phyloP scores from a whole-genome alignment of 2,329 filamentous ascomycete species.

The Phialocephala subalpina region DNA sequence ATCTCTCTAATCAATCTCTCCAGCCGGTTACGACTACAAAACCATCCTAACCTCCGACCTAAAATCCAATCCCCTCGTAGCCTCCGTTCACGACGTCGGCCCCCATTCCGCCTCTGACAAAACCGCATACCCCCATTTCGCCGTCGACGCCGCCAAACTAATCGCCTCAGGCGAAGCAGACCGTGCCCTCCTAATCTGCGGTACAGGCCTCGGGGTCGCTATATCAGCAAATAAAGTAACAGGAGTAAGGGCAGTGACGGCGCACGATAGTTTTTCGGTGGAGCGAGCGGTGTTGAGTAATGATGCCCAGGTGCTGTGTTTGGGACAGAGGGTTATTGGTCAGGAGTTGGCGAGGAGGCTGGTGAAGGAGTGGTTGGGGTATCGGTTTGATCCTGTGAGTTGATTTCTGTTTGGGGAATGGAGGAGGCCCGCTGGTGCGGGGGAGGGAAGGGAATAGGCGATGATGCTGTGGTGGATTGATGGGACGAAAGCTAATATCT shows the following conservation, averaged over 20 bases:
- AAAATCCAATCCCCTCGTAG: constrained; percentile 70
- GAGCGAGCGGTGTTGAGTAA: constrained; percentile 84
- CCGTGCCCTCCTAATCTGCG: constrained; percentile 83
- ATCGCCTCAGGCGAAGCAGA: constrained; percentile 72
- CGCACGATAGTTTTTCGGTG: constrained; percentile 86
- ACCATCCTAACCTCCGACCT: constrained; percentile 78
- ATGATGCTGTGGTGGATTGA: not conserved
- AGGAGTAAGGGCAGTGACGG: constrained; percentile 86
- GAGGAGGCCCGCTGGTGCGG: too few relatives aligned
- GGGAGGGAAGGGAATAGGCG: not conserved
- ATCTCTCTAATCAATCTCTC: not conserved
- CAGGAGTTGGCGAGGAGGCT: constrained; percentile 81
- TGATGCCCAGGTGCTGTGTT: constrained; percentile 86
- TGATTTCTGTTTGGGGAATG: not conserved
- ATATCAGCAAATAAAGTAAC: constrained; percentile 90
- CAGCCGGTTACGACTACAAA: constrained; percentile 76
- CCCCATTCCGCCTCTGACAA: constrained; percentile 71
- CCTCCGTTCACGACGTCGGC: constrained; percentile 72
- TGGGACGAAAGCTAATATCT: constrained; percentile 12
- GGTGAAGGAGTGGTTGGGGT: constrained; percentile 84
- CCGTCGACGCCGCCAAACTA: constrained; percentile 72
- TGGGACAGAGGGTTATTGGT: constrained; percentile 85
- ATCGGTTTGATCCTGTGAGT: constrained; percentile 76
- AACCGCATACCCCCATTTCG: constrained; percentile 83
- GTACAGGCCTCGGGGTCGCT: constrained; percentile 86